Conservation (phyloP, 345 rosid species). For the Eucalyptus microcorys region DNA sequence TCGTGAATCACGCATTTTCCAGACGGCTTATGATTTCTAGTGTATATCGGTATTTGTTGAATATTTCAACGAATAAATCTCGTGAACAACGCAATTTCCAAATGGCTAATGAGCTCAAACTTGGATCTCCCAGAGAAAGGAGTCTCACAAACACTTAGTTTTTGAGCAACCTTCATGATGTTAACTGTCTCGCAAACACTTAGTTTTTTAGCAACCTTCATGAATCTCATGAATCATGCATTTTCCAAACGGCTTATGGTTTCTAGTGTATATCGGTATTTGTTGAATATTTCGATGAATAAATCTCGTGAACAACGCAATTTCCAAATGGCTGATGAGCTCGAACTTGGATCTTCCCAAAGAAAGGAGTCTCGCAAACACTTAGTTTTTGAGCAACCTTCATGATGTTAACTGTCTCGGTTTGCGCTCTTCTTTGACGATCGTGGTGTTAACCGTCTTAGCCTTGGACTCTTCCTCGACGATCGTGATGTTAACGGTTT, state of each 20-base stretch:
- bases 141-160: not conserved
- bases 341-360: not conserved
- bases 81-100: rapidly evolving
- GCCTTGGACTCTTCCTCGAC: rapidly evolving
- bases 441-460: no score
- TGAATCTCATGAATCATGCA: not conserved
- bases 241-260: rapidly evolving
- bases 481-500: no score
- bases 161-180: not conserved
- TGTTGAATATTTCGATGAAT: no score
- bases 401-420: not conserved
- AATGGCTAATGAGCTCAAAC: not conserved
- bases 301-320: rapidly evolving
- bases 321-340: not conserved
- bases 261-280: no score
- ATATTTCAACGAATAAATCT: no score
- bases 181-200: not conserved
- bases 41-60: no score
- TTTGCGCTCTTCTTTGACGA: no score
- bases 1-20: not conserved
- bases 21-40: rapidly evolving
- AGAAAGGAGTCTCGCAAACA: not conserved
- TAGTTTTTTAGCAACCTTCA: no score
- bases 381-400: not conserved
- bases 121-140: not conserved